Base-by-base conservation (phyloP, 352 stramenopile genomes). In the Pythium brachiatum region DNA sequence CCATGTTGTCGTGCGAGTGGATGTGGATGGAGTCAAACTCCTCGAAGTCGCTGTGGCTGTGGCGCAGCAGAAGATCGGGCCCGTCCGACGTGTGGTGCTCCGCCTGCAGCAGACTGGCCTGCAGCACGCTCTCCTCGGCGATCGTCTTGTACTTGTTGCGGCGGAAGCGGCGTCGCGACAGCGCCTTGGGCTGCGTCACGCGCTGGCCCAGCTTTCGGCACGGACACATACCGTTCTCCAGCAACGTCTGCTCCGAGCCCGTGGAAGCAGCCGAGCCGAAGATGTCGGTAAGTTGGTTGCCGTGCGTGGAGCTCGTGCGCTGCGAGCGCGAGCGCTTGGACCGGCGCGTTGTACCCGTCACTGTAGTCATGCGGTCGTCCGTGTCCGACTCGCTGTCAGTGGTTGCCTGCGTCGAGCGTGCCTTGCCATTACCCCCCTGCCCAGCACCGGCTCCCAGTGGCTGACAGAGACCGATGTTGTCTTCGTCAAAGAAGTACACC, bases 401-500 rank as follows among this genome's bases (percentile, higher is more conserved):
- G 26, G 29, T 44, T n/a, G n/a, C 6, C 1, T 18, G 13, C 18
- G 9, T 12, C 18, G 20, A 11, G 4, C 13, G 16, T 21, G 3
- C 5, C 38, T 46, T 46, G 38, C 38, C 38, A n/a, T 46, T 2
- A n/a, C n/a, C 38, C 7, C 23, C 41, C 46, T 53, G 41, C 16
- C 41, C 21, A 53, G 9, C 43, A 21, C 38, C 41, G 12, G 29
- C 29, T 9, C 29, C 29, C 29, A 64, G 29, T 8, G 69, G 69
- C 48, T 78, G 73, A 36, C 61, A 70, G 34, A 75, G 47, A 26
- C 29, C 46, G 48, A 81, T 73, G 46, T 70, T 74, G n/a, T 78
- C 68, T 18, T 74, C 69, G 36, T 83, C 74, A 31, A 83, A 78
- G 52, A 77, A 85, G 31, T 72, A 81, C 39, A 68, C 62, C 2